Evolutionary conservation across 345 rosid species (phyloP), one percentile per base, ranked within the genome.

Genomic region (Dipteronia dyeriana): DNA sequence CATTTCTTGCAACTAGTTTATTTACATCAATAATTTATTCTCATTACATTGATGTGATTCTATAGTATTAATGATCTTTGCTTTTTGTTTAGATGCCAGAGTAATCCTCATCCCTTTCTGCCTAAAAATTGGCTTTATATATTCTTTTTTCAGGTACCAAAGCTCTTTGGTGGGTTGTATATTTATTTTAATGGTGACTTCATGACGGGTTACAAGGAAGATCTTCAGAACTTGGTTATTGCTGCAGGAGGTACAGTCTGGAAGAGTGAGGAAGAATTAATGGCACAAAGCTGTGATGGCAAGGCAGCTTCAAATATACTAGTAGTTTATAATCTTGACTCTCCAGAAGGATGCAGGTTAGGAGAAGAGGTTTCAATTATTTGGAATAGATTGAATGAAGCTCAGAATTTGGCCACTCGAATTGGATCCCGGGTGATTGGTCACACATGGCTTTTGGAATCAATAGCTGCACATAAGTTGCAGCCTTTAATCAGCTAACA

Each of bases 361-460:
- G 97, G 91, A 9, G 97, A 95, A 60, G 94, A 90, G 73, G 93
- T 91, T 29, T 80, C 89, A 4, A 84, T 85, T 34, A 82, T 91
- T 13, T 95, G 98, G 98, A 76, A 83, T 25, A 88, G 97, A 83
- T 75, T 86, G 14, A 87, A 78, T 73, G 94, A 93, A 64, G 97
- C 97, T 34, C 82, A 87, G 71, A 89, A 86, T 47, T 73, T 95
- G 72, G 89, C 97, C 9, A 79, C 80, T 34, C 80, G 85, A 81
- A 75, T 76, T 51, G 92, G 92, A 16, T 79, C 83, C 16, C 84
- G 31, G 13, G 85, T 91, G 31, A 83, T 87, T 53, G 90, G 91
- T 64, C 95, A 90, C 66, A 87, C 95, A 0, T 95, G 97, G 95
- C 78, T 95, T 31, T 85, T 93, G 84, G 94, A 93, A 73, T 95